Base-by-base conservation (phyloP, 1,139 yeast species). In the Yamadazyma dushanensis region DNA sequence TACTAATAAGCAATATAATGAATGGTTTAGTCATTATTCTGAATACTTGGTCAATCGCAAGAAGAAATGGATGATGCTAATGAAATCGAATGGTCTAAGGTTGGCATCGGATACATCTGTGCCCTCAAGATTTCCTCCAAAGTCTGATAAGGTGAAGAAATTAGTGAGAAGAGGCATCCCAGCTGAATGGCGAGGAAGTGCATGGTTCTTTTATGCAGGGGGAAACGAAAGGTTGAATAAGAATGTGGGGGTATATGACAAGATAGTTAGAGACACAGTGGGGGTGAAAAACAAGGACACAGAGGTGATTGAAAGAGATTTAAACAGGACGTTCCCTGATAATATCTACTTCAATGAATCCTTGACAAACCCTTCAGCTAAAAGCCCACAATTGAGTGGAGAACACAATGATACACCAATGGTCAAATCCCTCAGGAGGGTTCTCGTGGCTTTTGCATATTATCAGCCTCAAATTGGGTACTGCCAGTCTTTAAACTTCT, bases 181-280 rank as follows among this genome's bases (percentile, higher is more conserved):
- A 0, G 90, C 96, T 0, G 96, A 88, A 56, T 90, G 97, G 96
- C 68, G 98, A 48, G 98, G 97, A 0, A 79, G 78, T 47, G 97
- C 97, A 1, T 92, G 98, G 98, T 92, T 92, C 69, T 83, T 79
- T 65, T 90, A 87, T 58, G 95, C 95, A n/a, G 81, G 83, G n/a
- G 97, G 97, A 2, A 73, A 80, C 42, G 96, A 88, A 39, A 76
- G 73, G 45, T 59, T 87, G 39, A 80, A 78, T 46, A 78, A 78
- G 30, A 78, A 87, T 53, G 66, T 66, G 9, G 96, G 95, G 1
- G 72, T 86, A 1, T 92, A 89, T 57, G 85, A 80, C 32, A 70
- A 71, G 45, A 69, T 90, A 23, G 78, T 81, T 32, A 63, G 65
- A 29, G 78, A 80, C 43, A 79, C 88, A 0, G 50, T 56, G 24